Evolutionary conservation across 306 rosid species (phyloP), one percentile per base, ranked within the genome.

Genomic region (Nissolia schottii): DNA sequence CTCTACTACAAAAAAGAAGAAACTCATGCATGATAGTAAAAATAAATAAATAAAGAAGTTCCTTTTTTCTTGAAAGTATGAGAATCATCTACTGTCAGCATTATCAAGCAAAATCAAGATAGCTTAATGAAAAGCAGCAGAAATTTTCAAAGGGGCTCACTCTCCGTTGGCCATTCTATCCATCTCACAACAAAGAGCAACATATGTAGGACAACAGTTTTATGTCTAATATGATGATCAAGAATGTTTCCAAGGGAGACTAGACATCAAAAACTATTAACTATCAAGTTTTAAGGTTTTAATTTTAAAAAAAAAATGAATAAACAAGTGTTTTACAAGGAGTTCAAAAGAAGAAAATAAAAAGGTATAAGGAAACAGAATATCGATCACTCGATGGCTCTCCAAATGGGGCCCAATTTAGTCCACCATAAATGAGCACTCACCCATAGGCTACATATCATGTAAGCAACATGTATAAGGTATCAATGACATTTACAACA

Each of bases 241-340:
- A 46, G 3, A 73, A 56, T 9, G 28, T 2, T 50, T 7, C 67
- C 57, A 69, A 22, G 13, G 29, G 27, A 64, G 62, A 31, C 22
- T 11, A 46, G 51, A 74, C 12, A n/a, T n/a, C n/a, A 22, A 54
- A 27, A 53, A 56, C 43, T 13, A 32, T 7, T 38, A 27, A 71
- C 61, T 54, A 76, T 20, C 78, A 37, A 15, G 51, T 43, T 48
- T 76, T n/a, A 81, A 38, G 32, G 40, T 45, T 40, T 13, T 40
- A 70, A 27, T 38, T 50, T 46, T 2, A 0, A 1, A 22, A 64
- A n/a, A 34, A 31, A 31, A 45, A 0, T 7, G 32, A 68, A 1
- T 50, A 53, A n/a, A n/a, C n/a, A n/a, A n/a, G n/a, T n/a, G n/a
- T n/a, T 23, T 74, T 50, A 58, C 57, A 18, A 29, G 57, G 3